Base-by-base conservation (phyloP, 2,329 filamentous ascomycete genomes). In the Cordyceps javanica region DNA sequence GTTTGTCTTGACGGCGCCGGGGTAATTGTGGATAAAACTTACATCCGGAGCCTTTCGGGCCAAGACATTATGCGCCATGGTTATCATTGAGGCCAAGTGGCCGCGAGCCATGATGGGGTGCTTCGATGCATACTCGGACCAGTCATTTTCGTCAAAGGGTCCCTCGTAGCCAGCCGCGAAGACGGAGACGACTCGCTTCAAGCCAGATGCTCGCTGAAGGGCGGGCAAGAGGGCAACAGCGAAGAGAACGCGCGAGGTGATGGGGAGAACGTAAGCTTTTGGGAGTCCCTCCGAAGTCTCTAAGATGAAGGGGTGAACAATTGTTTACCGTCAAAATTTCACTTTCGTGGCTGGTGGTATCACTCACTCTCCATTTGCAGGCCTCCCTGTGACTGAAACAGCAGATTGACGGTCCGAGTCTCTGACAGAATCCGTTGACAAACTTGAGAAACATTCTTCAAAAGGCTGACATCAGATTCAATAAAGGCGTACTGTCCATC, bases 161-260 rank as follows among this genome's bases (percentile, higher is more conserved):
- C 74, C 73, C 68, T 82, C 80, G 11, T 70, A 67, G 8, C 78
- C 76, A 5, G 70, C 77, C 0, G 73, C 77, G 0, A 82, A 68
- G 14, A 83, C 71, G 26, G 68, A 75, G 30, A 82, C 70, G 13
- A 81, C 75, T 1, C 80, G 75, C 0, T 71, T 65, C 2, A 78
- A 71, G 9, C 44, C 41, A 16, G 51, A 13, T 8, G 50, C 57
- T 25, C 62, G 64, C 6, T 69, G 67, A 3, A 87, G 73, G 0
- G 77, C 72, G 0, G 83, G 82, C 14, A 85, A 75, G 1, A 87
- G 75, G 54, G 82, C 81, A 42, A 74, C 60, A 23, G 79, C 73
- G 65, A 85, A 82, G 45, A 79, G 79, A 61, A 80, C 75, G 36
- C 82, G 81, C 9, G 77, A 72, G 68, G 85, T 84, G 68, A 78